Percentiles rank a stretch among this genome's conserved stretches.
phyloP scores from a whole-genome alignment of 495 filamentous ascomycete genomes.

The Podospora comata region DNA sequence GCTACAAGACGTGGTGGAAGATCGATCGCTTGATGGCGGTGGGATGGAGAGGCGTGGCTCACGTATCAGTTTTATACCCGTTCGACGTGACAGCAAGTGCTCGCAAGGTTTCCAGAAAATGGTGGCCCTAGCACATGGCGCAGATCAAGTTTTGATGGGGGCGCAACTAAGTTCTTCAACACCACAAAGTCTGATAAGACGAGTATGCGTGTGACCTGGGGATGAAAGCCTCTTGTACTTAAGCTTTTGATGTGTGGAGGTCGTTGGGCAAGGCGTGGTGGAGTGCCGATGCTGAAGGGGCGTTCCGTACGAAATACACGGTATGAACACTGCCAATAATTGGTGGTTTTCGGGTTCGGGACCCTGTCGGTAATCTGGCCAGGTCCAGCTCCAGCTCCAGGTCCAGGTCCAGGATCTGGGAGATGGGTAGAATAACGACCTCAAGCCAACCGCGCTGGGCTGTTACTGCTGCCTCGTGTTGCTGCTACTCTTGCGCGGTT shows the following conservation, averaged over 20 bases:
- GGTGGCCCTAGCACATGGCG: neutral
- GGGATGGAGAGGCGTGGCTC: too few species aligned
- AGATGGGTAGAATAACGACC: conserved; percentile 1
- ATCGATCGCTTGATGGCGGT: too few species aligned
- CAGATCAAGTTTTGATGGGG: neutral
- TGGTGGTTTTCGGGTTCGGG: conserved; percentile 21
- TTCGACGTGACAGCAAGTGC: too few species aligned
- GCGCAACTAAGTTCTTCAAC: neutral
- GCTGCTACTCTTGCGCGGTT: too few species aligned
- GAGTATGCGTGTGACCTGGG: neutral
- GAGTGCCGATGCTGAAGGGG: conserved; percentile 30
- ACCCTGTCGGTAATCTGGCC: conserved; percentile 19
- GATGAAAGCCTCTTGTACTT: neutral
- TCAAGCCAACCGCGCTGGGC: conserved; percentile 5
- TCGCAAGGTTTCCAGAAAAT: too few species aligned
- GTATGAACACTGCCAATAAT: conserved; percentile 22
- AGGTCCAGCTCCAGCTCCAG: neutral
- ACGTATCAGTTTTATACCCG: too few species aligned
- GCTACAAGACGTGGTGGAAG: too few species aligned
- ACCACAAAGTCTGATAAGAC: neutral
- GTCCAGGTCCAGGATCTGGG: conserved; percentile 9
- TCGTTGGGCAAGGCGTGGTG: conserved; percentile 22
- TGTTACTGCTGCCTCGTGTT: too few species aligned
- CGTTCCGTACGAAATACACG: conserved; percentile 6
- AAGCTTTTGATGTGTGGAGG: conserved; percentile 1